A percentile compares a stretch with the other conserved stretches of the same genome.
Conservation (phyloP, 805 yeast genomes). For the Hanseniaspora lachancei region DNA sequence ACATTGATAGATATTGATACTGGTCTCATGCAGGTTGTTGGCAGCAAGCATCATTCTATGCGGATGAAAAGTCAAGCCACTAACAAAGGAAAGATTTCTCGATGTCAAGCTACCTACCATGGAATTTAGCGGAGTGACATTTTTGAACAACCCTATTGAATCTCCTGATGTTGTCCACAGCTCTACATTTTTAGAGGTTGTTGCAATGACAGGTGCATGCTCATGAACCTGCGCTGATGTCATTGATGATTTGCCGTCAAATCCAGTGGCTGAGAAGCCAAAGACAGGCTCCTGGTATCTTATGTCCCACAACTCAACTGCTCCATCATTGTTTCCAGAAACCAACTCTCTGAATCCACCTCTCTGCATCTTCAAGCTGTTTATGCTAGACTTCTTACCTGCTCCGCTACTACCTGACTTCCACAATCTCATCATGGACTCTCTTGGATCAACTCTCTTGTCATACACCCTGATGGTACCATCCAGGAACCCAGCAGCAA, state of each 20-base stretch:
- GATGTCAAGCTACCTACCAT: slow-evolving; percentile 22
- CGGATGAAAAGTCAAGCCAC: slow-evolving; percentile 71
- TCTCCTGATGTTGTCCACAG: slow-evolving; percentile 83
- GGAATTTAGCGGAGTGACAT: slow-evolving; percentile 25
- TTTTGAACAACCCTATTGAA: slow-evolving; percentile 46
- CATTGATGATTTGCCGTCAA: slow-evolving; percentile 24
- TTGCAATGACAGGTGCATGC: slow-evolving; percentile 87
- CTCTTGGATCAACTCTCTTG: slow-evolving; percentile 69
- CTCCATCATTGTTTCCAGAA: slow-evolving; percentile 72
- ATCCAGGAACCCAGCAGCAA: slow-evolving; percentile 87
- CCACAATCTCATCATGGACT: slow-evolving; percentile 79
- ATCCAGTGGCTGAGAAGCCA: slow-evolving; percentile 30
- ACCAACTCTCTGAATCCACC: slow-evolving; percentile 88
- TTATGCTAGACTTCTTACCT: slow-evolving; percentile 39
- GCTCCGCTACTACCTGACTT: slow-evolving; percentile 28
- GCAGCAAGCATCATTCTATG: slow-evolving; percentile 90
- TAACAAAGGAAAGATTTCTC: slow-evolving; percentile 36
- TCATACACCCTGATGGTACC: slow-evolving; percentile 83
- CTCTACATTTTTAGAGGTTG: slow-evolving; percentile 69
- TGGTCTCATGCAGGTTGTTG: slow-evolving; percentile 63
- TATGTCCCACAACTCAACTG: slow-evolving; percentile 82
- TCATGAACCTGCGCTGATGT: slow-evolving; percentile 77
- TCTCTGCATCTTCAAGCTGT: slow-evolving; percentile 85
- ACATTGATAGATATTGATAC: slow-evolving; percentile 50
- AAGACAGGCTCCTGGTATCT: slow-evolving; percentile 59